Percentiles rank a stretch among this genome's conserved stretches.
Conservation (phyloP, 1,139 yeast genomes). For the Kodamaea fungicola region DNA sequence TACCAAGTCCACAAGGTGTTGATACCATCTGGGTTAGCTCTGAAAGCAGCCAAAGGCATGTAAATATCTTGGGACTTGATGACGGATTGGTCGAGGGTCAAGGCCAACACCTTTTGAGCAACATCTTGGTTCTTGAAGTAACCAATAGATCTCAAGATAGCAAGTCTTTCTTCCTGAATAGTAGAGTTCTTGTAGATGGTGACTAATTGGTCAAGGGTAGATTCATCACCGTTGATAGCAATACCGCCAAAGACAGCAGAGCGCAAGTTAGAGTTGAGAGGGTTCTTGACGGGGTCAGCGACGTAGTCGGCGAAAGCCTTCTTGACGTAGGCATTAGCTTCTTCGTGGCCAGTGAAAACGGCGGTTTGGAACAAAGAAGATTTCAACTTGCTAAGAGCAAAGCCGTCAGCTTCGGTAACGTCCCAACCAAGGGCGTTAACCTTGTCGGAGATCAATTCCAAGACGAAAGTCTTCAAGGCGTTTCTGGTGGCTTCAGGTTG, state of each 20-base stretch:
- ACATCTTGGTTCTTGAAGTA: slow-evolving; percentile 56
- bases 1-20: slow-evolving; percentile 76
- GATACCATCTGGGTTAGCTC: slow-evolving; percentile 60
- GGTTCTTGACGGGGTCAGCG: slow-evolving; percentile 44
- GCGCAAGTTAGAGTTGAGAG: slow-evolving; percentile 79
- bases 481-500: slow-evolving; percentile 56
- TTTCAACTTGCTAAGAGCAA: slow-evolving; percentile 74
- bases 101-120: slow-evolving; percentile 56
- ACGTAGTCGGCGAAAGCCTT: slow-evolving; percentile 56
- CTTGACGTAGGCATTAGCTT: slow-evolving; percentile 51
- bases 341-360: slow-evolving; percentile 54
- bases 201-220: slow-evolving; percentile 61
- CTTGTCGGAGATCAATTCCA: slow-evolving; percentile 58
- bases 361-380: slow-evolving; percentile 70
- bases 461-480: slow-evolving; percentile 57
- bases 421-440: slow-evolving; percentile 66
- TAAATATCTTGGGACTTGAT: slow-evolving; percentile 80
- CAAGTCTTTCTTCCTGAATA: slow-evolving; percentile 69
- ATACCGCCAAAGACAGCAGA: slow-evolving; percentile 64
- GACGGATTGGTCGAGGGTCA: slow-evolving; percentile 63
- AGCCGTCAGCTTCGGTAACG: slow-evolving; percentile 59
- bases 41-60: slow-evolving; percentile 71
- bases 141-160: slow-evolving; percentile 77
- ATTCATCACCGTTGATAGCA: slow-evolving; percentile 63
- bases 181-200: slow-evolving; percentile 63